Evolutionary conservation across 1,139 yeast genomes (phyloP), one percentile per base, ranked within the genome.

Genomic region (Nakaseomyces bracarensis): DNA sequence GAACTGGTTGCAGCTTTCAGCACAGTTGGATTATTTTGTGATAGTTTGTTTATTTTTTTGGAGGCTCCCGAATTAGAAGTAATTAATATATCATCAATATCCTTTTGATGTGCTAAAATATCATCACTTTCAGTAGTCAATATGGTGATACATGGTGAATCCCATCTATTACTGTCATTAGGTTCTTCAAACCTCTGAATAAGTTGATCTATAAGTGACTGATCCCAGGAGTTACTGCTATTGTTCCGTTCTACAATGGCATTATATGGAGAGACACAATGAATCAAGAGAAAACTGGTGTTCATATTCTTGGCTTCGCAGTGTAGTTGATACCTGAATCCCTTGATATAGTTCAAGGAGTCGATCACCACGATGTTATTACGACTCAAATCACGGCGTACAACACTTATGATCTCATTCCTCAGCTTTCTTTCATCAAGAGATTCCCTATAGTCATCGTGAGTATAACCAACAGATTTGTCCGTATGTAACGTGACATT

Each of bases 101-200:
- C 13, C 14, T 9, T n/a, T 7, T n/a, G 28, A n/a, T 26, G n/a
- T n/a, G 28, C 28, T 14, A 26, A 11, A n/a, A 26, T 26, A 26
- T 26, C 28, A 14, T 26, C 28, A 26, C n/a, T n/a, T n/a, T n/a
- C 28, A 14, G 10, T 8, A 89, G 28, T 26, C 28, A 26, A n/a
- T 5, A 26, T n/a, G 6, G 28, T 26, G 28, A 26, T 26, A n/a
- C 28, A 65, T 2, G 99, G 99, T 3, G 95, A 78, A 59, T 91
- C 99, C 98, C 98, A 91, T 46, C 96, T 69, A 29, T 82, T 76
- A 57, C 76, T 75, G 16, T 79, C 79, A 55, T 85, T 83, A 1
- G 99, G 99, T 60, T 91, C 98, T 61, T 91, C 98, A 57, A 81
- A 93, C 49, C 98, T 65, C 77, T 87, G 83, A 4, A 78, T 73